phyloP scores from a whole-genome alignment of 2,329 filamentous ascomycete species.

The Shiraia bambusicola region DNA sequence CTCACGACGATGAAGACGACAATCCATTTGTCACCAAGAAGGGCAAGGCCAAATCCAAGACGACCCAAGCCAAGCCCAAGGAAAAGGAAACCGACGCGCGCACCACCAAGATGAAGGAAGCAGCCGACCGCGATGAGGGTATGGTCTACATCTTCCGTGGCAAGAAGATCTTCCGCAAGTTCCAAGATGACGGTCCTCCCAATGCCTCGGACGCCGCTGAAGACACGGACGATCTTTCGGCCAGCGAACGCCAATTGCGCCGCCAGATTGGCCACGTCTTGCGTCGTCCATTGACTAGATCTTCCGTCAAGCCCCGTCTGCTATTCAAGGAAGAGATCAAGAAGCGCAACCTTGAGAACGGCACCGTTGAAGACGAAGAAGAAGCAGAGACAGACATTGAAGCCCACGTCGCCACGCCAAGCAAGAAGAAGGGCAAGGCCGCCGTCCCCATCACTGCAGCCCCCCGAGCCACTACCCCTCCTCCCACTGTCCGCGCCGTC shows the following conservation, averaged over 20 bases:
- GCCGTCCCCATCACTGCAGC: constrained; percentile 57
- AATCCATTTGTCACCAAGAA: constrained; percentile 70
- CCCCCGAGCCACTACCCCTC: constrained; percentile 49
- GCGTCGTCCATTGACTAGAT: constrained; percentile 61
- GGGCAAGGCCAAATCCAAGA: constrained; percentile 51
- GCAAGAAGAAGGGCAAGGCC: constrained; percentile 43
- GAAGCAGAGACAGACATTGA: constrained; percentile 59
- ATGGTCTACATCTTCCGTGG: constrained; percentile 78
- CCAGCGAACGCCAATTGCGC: constrained; percentile 44
- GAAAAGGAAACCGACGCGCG: constrained; percentile 55
- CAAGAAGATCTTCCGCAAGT: constrained; percentile 75
- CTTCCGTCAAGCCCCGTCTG: constrained; percentile 70
- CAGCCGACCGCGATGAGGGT: constrained; percentile 67
- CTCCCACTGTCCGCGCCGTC: constrained; percentile 61
- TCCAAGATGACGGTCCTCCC: constrained; percentile 46
- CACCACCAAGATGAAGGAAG: constrained; percentile 63
- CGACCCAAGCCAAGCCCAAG: constrained; percentile 49
- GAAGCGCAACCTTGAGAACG: constrained; percentile 45
- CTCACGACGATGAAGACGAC: constrained; percentile 63
- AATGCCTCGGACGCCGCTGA: constrained; percentile 39
- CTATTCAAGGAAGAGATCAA: constrained; percentile 63
- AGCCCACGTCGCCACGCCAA: constrained; percentile 33
- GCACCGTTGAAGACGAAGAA: constrained; percentile 56
- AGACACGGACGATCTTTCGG: constrained; percentile 30
- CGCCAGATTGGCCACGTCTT: constrained; percentile 42